Base-by-base conservation (phyloP, 305 asterid species). In the Petunia hybrid region DNA sequence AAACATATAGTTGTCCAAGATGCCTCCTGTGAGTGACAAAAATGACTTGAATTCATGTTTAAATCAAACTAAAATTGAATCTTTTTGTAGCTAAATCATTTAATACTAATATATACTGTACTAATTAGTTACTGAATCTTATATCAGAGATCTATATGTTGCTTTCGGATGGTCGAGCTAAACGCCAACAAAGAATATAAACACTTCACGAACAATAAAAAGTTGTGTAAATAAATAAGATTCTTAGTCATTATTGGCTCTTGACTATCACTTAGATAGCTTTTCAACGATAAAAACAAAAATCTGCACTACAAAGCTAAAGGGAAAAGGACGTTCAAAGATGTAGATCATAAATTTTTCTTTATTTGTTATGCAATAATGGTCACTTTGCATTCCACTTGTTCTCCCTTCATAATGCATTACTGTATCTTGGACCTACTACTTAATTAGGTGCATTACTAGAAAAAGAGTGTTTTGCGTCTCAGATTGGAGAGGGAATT, bases 221-320 rank as follows among this genome's bases (percentile, higher is more conserved):
- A 8, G 14, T n/a, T n/a, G 75, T n/a, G 75, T n/a, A 42, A 42
- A 68, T 42, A 68, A 45, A 66, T 9, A 1, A 69, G 41, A 6
- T 46, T 31, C 77, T 10, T 70, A 70, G 59, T 70, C 60, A 70
- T 46, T 70, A 10, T 70, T 70, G 77, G 61, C 48, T 48, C 3
- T 48, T 48, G 14, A 48, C 56, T 48, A 48, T 48, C 56, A 9
- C 56, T 9, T 48, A 48, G 14, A 48, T 10, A 5, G 42, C 42
- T 70, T 46, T 70, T 1, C 77, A 46, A 31, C 42, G 31, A 9
- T 12, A 5, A 31, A 16, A 70, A 45, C 59, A 69, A 35, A 70
- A 46, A 22, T 69, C 8, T 46, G 77, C 43, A 71, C 77, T 31
- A 48, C 2, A 71, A 48, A 46, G 31, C 3, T 22, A 48, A 10